A percentile compares a stretch with the other conserved stretches of the same genome.
Evolutionary conservation across 139 green algal genomes (phyloP).

Genomic region (Mesotaenium endlicherianum): DNA sequence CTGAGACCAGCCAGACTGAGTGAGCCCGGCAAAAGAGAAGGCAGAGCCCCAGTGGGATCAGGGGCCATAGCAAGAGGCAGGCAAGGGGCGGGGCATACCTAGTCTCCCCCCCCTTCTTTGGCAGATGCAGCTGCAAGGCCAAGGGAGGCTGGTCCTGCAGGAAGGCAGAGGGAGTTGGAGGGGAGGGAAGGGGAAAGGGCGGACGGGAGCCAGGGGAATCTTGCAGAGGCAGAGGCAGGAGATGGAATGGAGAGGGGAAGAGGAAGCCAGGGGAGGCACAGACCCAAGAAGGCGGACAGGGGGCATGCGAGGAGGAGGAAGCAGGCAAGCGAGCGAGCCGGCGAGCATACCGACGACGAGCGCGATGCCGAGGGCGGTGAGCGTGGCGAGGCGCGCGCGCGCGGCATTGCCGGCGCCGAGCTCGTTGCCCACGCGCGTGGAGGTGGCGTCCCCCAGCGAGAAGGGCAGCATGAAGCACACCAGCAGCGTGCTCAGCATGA

Average conservation of each 20-base stretch:
- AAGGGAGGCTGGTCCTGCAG: too few relatives aligned
- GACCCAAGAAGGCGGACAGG: neutral
- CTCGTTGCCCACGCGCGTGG: constrained; percentile 34
- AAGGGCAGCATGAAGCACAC: constrained; percentile 30
- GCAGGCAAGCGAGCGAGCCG: neutral
- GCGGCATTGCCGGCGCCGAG: constrained; percentile 13
- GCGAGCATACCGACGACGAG: neutral
- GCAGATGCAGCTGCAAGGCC: too few relatives aligned
- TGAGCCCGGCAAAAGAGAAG: too few relatives aligned
- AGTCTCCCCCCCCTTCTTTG: too few relatives aligned
- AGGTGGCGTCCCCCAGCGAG: neutral
- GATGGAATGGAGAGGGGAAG: neutral
- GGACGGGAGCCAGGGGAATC: too few relatives aligned
- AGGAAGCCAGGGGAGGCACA: neutral
- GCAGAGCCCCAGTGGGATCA: too few relatives aligned
- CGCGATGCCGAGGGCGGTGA: neutral
- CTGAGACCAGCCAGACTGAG: too few relatives aligned
- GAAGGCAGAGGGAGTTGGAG: too few relatives aligned
- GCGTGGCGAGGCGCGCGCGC: constrained; percentile 8
- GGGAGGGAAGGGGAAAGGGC: too few relatives aligned
- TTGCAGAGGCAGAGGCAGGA: neutral
- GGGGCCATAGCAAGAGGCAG: too few relatives aligned
- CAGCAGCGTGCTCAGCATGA: constrained; percentile 20
- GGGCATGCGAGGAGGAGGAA: neutral
- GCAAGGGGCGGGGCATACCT: too few relatives aligned